Conservation (phyloP, 2,329 filamentous ascomycete species). For the Cercospora berteroae region DNA sequence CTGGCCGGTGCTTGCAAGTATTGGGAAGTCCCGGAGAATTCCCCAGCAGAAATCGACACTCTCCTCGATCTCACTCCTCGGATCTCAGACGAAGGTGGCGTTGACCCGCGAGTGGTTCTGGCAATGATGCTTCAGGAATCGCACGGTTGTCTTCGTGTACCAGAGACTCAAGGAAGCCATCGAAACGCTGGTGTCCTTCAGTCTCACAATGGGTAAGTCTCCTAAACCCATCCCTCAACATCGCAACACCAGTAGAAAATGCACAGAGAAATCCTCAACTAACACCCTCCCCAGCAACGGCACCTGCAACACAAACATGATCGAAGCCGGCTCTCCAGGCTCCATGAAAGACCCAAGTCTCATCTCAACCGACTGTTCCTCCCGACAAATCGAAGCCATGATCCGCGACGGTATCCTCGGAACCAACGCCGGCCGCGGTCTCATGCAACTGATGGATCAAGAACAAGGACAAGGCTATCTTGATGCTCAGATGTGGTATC, state of each 20-base stretch:
- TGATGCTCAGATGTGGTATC: constrained; percentile 9
- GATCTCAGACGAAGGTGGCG: constrained; percentile 33
- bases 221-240: neutral
- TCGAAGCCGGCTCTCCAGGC: constrained; percentile 30
- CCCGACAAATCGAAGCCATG: constrained; percentile 41
- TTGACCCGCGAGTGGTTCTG: constrained; percentile 46
- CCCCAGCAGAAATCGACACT: constrained; percentile 39
- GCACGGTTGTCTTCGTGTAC: constrained; percentile 48
- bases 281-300: constrained; percentile 33
- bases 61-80: constrained; percentile 40
- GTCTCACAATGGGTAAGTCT: constrained; percentile 39
- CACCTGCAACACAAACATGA: constrained; percentile 38
- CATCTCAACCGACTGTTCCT: constrained; percentile 25
- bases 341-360: constrained; percentile 36
- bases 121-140: constrained; percentile 49
- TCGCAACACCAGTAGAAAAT: neutral
- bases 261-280: neutral
- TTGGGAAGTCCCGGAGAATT: constrained; percentile 40
- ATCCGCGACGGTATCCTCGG: constrained; percentile 46
- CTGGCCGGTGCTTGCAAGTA: constrained; percentile 41
- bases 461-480: constrained; percentile 1
- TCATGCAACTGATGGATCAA: constrained; percentile 41
- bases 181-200: constrained; percentile 50
- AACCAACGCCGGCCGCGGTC: constrained; percentile 44
- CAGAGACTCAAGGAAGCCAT: constrained; percentile 43